Base-by-base conservation (phyloP, 2,329 filamentous ascomycete species). In the Fusarium albidum region DNA sequence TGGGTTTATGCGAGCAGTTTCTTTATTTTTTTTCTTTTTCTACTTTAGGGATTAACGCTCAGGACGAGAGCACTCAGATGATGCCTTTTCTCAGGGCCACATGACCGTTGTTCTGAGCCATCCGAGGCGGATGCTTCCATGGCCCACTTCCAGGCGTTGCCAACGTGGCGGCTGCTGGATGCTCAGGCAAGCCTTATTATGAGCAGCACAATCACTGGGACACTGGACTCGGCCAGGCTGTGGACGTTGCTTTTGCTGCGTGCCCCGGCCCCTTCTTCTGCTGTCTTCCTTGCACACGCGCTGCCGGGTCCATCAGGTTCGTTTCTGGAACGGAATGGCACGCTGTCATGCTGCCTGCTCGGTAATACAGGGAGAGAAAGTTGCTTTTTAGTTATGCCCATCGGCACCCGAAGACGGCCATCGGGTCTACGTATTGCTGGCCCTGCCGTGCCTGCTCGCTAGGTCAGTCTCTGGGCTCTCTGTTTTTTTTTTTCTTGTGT, bases 81-180 rank as follows among this genome's bases (percentile, higher is more conserved):
- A 32, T 42, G 35, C 42, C 42, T 17, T 41, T 21, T 33, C 31
- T 33, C 31, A 41, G 27, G 55, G 15, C 43, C 49, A 49, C 55
- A 54, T 29, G 41, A 44, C 25, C 21, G n/a, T 11, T 11, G 18
- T 31, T 28, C 43, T 44, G 41, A 50, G 50, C 58, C 54, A 35
- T 59, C 33, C 42, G 47, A 17, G 40, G 34, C 17, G 21, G 48
- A 45, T 55, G 27, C 34, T 21, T 54, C n/a, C n/a, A n/a, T n/a
- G 40, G 46, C 38, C 58, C 58, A 62, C 54, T 52, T 49, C 40
- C 33, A 41, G 43, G 47, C 49, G 58, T 59, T 62, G 40, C 35
- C 49, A 62, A 61, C 58, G 58, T 62, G 59, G 59, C 55, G n/a
- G n/a, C n/a, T n/a, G 56, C 37, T 39, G 49, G 29, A 32, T 29